Base-by-base conservation (phyloP, 176 grass and related monocot genomes). In the Puya raimondii region DNA sequence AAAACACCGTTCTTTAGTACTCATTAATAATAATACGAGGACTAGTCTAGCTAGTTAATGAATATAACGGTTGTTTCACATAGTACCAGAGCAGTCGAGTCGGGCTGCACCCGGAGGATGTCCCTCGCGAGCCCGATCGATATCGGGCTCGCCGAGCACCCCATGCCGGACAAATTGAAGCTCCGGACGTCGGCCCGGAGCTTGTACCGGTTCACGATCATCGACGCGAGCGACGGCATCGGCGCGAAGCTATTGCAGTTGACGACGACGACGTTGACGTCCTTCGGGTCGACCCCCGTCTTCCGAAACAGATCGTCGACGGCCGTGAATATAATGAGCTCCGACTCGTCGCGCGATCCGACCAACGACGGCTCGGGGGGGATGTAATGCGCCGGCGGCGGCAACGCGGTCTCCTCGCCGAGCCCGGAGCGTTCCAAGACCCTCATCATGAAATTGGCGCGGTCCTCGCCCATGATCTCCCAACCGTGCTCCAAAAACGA, bases 201-300 rank as follows among this genome's bases (percentile, higher is more conserved):
- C 15, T 51, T 69, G 67, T 69, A 69, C 17, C 47, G 47, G 47
- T 69, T 69, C 18, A 69, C 48, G 18, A 69, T 12, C 18, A 49
- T 16, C 17, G 49, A 11, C 10, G 67, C 9, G 17, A 69, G 67
- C 18, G 67, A 69, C 7, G 67, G 67, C 2, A 11, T 12, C 3
- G 67, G 47, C 15, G 48, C n/a, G 16, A 69, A 50, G 29, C 42
- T 50, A 10, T 20, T 21, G 48, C 47, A 49, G 49, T 69, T 69
- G 14, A 69, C 67, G 4, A 69, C 49, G 3, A 69, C 7, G 17
- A 69, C 17, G 47, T 69, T 17, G 49, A 52, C 23, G 9, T 69
- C 67, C 16, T 11, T 22, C 2, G 67, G 49, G 15, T 11, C 16
- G 47, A 52, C 47, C 11, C 67, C 67, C 2, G 18, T 69, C 17